Evolutionary conservation across 805 yeast species (phyloP).

Genomic region (Limtongia smithiae): DNA sequence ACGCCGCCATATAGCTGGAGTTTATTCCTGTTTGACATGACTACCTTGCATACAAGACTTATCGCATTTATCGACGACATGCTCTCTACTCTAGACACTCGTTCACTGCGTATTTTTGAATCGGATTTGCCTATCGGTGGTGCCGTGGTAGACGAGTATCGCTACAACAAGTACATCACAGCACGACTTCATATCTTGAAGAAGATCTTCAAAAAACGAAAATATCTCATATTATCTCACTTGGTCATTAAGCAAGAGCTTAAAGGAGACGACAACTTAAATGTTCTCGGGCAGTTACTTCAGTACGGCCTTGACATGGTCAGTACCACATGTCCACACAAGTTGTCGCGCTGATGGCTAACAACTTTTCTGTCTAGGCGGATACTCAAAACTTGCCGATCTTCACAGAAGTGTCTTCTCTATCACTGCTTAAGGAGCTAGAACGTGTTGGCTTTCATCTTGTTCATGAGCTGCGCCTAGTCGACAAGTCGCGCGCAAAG

Average conservation of each 20-base stretch:
- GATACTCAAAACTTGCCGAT: conserved; percentile 24
- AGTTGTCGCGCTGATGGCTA: too few species aligned
- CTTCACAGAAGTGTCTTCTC: conserved; percentile 10
- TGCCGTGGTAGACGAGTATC: conserved; percentile 7
- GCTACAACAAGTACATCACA: conserved; percentile 2
- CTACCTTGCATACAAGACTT: conserved; percentile 3
- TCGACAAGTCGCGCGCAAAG: neutral
- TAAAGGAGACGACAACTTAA: neutral
- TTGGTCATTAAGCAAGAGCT: neutral
- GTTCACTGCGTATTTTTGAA: neutral
- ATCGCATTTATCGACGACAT: conserved; percentile 1
- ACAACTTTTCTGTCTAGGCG: too few species aligned
- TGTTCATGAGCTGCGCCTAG: conserved; percentile 21
- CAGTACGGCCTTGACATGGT: conserved; percentile 26
- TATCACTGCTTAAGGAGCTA: conserved; percentile 1
- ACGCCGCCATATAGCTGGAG: neutral
- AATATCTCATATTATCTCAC: neutral
- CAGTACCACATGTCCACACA: too few species aligned
- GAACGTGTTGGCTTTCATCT: conserved; percentile 17
- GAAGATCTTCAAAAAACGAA: conserved; percentile 1
- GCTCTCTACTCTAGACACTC: neutral
- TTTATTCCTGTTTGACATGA: conserved; percentile 16
- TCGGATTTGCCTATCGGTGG: conserved; percentile 11
- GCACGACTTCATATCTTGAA: conserved; percentile 4
- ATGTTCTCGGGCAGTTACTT: conserved; percentile 7